Base-by-base conservation (phyloP, 768 basidiomycete species). In the Lentinula edodes region DNA sequence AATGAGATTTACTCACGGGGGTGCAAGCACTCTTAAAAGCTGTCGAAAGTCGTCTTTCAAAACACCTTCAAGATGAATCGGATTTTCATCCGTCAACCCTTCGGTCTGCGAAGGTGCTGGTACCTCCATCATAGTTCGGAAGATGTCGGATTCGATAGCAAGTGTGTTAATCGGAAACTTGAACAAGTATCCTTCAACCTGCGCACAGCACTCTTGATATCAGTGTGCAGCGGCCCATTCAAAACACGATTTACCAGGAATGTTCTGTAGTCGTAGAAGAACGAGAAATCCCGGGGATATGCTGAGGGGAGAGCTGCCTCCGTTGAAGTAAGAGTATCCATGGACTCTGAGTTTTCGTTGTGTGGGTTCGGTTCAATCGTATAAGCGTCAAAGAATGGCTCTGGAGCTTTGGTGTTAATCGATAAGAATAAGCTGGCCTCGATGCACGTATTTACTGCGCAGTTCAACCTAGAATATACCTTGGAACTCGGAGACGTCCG, bases 31-130 rank as follows among this genome's bases (percentile, higher is more conserved):
- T 52, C 51, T 52, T 20, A 61, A 36, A 32, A 61, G 50, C n/a
- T 54, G 50, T 59, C 63, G 13, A 62, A 67, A 28, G 64, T 69
- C 35, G 46, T 71, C 20, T 38, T 71, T 45, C 45, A 72, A 28
- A 64, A 66, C 18, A 66, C 71, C 57, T 58, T 62, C 42, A 52
- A 59, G 52, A 36, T 62, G 34, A 55, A 65, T 68, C 66, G 63
- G 63, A 53, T 52, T 53, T n/a, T 61, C 51, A 53, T 61, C 60
- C n/a, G 41, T 36, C 16, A 15, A 32, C 7, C 36, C 51, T 53
- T 61, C n/a, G 7, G 6, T 12, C 12, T 13, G 5, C 18, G 32
- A 35, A 38, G 38, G 5, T 32, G 6, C 12, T 39, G 18, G 32
- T 20, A 53, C 46, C 9, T 36, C 36, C 20, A 38, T 39, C 34